Evolutionary conservation across 345 rosid species (phyloP).

Genomic region (Arabidopsis arenosa): DNA sequence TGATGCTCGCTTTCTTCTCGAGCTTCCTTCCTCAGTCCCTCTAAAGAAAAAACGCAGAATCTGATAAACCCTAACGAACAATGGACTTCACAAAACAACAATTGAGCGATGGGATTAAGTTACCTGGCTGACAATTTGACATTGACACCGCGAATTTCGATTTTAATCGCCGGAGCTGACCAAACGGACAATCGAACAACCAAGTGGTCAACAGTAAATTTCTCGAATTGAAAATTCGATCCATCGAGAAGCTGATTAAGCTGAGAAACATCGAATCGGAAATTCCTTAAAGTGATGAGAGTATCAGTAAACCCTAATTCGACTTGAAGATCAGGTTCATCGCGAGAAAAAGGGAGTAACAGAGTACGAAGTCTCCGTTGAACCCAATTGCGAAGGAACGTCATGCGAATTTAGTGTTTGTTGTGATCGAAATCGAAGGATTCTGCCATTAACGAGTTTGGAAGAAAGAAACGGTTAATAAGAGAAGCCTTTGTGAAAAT

Average conservation of each 20-base stretch:
- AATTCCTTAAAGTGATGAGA: slow-evolving; percentile 50
- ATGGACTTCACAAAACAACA: neutral
- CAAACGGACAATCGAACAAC: slow-evolving; percentile 66
- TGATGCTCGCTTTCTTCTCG: slow-evolving; percentile 43
- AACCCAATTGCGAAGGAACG: slow-evolving; percentile 54
- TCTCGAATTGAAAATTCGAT: slow-evolving; percentile 54
- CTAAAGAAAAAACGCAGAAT: slow-evolving; percentile 36
- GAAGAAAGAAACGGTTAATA: slow-evolving; percentile 19
- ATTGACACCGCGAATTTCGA: slow-evolving; percentile 67
- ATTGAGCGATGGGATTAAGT: slow-evolving; percentile 16
- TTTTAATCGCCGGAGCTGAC: slow-evolving; percentile 63
- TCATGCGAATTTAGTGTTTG: slow-evolving; percentile 33
- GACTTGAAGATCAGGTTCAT: slow-evolving; percentile 69
- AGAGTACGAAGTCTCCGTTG: slow-evolving; percentile 63
- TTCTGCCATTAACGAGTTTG: slow-evolving; percentile 34
- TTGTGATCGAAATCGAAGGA: neutral
- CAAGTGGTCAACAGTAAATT: slow-evolving; percentile 57
- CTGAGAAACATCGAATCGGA: slow-evolving; percentile 56
- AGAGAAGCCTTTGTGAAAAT: neutral
- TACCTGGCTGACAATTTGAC: slow-evolving; percentile 60
- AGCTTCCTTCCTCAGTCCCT: slow-evolving; percentile 52
- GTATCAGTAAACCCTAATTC: slow-evolving; percentile 67
- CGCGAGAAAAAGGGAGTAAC: slow-evolving; percentile 69
- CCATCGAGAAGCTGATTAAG: slow-evolving; percentile 59
- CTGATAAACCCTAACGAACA: slow-evolving; percentile 8